These are phyloP conservation scores for Tremella fuciformis DNA, from an alignment of 768 basidiomycete genomes.

Conservation along the genomic window DNA sequence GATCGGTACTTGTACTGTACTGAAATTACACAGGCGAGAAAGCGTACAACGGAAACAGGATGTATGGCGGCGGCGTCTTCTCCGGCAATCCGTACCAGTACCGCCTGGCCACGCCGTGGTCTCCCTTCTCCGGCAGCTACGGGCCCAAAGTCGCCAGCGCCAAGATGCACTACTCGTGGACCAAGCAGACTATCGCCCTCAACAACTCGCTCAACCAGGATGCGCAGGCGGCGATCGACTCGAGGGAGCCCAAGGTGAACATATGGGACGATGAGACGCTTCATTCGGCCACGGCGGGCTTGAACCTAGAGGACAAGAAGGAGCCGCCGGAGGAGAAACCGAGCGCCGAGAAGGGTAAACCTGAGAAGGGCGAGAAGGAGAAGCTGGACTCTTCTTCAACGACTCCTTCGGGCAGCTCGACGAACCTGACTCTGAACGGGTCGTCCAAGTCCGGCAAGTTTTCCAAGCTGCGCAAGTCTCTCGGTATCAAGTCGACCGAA, in stretches of 20 bases:
- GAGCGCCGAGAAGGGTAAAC: not conserved
- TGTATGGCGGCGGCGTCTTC: slow-evolving; percentile 4
- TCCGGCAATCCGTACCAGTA: slow-evolving; percentile 13
- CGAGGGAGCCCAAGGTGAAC: slow-evolving; percentile 19
- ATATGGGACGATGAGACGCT: slow-evolving; percentile 18
- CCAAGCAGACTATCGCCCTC: slow-evolving; percentile 19
- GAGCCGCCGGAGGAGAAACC: not conserved
- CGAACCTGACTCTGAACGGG: not conserved
- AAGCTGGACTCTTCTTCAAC: not conserved
- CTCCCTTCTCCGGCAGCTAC: not conserved
- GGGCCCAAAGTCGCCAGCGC: slow-evolving; percentile 10
- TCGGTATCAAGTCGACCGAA: slow-evolving; percentile 6
- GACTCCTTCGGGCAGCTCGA: not conserved
- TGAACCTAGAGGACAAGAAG: not conserved
- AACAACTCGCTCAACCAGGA: slow-evolving; percentile 25
- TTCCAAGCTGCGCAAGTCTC: slow-evolving; percentile 7
- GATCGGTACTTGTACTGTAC: not conserved
- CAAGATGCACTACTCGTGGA: slow-evolving; percentile 5
- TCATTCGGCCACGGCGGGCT: not conserved
- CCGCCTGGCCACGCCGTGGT: slow-evolving; percentile 13
- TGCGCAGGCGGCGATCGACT: slow-evolving; percentile 20
- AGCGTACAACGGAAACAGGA: slow-evolving; percentile 9
- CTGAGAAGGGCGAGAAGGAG: not conserved
- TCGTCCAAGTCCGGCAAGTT: not conserved
- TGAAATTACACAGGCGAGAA: slow-evolving; percentile 14